Evolutionary conservation across 805 yeast species (phyloP).

Genomic region (Maudiozyma turicensis): DNA sequence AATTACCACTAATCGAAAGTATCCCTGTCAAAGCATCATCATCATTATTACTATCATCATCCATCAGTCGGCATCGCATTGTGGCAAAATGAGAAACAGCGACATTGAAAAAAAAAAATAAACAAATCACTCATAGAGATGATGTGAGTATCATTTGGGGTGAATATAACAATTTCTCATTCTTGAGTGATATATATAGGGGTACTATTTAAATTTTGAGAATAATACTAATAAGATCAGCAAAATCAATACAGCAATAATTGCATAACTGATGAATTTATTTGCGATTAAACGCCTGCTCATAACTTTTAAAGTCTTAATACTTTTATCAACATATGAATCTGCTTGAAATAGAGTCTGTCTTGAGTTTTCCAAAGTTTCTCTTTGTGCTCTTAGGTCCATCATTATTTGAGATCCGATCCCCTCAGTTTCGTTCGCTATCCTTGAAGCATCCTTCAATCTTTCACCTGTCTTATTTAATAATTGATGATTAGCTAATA

Average conservation of each 20-base stretch:
- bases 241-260: conserved; percentile 76
- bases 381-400: conserved; percentile 87
- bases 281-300: conserved; percentile 88
- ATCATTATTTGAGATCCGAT: conserved; percentile 85
- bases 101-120: too few species aligned
- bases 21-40: too few species aligned
- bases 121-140: too few species aligned
- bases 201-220: conserved; percentile 56
- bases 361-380: conserved; percentile 79
- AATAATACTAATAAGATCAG: conserved; percentile 76
- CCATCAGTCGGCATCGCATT: too few species aligned
- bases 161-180: not conserved
- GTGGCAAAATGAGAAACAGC: too few species aligned
- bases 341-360: conserved; percentile 85
- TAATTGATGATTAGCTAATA: conserved; percentile 67
- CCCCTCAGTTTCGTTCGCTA: conserved; percentile 85
- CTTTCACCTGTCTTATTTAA: conserved; percentile 77
- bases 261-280: conserved; percentile 80
- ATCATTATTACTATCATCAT: too few species aligned
- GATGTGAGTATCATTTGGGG: too few species aligned
- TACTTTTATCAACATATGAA: conserved; percentile 80
- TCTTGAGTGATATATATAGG: not conserved
- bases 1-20: too few species aligned
- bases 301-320: conserved; percentile 83
- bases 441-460: conserved; percentile 75